phyloP scores from a whole-genome alignment of 441 rosid species.

The Pelargonium citronellum region DNA sequence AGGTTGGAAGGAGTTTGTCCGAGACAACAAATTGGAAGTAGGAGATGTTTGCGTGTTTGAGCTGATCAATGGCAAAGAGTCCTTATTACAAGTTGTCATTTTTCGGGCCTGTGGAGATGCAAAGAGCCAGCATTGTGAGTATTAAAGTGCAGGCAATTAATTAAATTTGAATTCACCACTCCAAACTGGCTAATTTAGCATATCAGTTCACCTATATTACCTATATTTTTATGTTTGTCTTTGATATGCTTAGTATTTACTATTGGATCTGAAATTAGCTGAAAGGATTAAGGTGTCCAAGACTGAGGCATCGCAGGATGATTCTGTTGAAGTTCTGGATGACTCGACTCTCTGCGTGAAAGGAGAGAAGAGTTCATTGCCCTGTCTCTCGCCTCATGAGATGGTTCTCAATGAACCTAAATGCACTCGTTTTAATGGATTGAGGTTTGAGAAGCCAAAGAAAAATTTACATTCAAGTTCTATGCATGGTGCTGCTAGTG shows the following conservation, averaged over 20 bases:
- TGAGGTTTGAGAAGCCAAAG: too few relatives aligned
- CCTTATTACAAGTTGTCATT: background rate
- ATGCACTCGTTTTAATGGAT: too few relatives aligned
- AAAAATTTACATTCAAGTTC: too few relatives aligned
- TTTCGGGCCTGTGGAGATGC: background rate
- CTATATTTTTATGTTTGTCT: too few relatives aligned
- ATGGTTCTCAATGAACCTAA: too few relatives aligned
- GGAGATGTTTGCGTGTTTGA: conserved; percentile 9
- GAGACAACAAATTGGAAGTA: background rate
- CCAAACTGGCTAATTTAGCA: background rate
- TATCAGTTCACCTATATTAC: too few relatives aligned
- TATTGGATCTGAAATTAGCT: background rate
- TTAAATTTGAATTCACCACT: background rate
- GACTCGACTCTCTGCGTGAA: too few relatives aligned
- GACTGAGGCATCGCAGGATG: background rate
- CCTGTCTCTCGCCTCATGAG: too few relatives aligned
- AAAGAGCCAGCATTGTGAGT: background rate
- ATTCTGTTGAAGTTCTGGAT: background rate
- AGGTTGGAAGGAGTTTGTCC: conserved; percentile 6
- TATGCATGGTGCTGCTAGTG: too few relatives aligned
- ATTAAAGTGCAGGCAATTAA: background rate
- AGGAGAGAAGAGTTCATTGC: too few relatives aligned
- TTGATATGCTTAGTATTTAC: too few relatives aligned
- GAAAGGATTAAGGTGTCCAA: background rate
- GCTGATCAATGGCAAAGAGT: background rate